Conservation (phyloP, 2,329 filamentous ascomycete species). For the Penicillium oxalicum region DNA sequence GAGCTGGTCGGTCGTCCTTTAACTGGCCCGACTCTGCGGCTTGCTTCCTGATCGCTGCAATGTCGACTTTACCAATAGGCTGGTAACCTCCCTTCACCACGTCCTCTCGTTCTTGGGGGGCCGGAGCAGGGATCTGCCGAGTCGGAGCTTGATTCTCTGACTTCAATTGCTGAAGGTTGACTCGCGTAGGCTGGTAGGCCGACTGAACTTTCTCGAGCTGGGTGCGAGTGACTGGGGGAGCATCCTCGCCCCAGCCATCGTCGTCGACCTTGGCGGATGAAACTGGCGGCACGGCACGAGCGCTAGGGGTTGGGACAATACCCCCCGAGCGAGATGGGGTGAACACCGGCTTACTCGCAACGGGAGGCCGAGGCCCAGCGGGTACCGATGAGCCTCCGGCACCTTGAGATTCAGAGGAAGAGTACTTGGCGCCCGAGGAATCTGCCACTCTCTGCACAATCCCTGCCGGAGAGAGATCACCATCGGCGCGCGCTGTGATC, state of each 20-base stretch:
- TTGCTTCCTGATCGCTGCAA: constrained; percentile 76
- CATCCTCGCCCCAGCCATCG: constrained; percentile 93
- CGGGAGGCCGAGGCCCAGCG: constrained; percentile 56
- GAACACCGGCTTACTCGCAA: constrained; percentile 86
- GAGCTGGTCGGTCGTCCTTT: constrained; percentile 70
- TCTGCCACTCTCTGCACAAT: constrained; percentile 93
- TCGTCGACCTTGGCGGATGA: constrained; percentile 58
- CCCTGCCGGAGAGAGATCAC: constrained; percentile 76
- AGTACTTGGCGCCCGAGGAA: constrained; percentile 92
- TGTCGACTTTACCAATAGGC: constrained; percentile 95
- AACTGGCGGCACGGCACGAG: constrained; percentile 45
- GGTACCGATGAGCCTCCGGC: constrained; percentile 33
- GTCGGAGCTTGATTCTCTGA: constrained; percentile 60
- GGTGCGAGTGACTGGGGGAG: constrained; percentile 79
- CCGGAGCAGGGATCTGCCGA: constrained; percentile 44
- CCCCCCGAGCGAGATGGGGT: constrained; percentile 63
- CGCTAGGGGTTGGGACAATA: constrained; percentile 58
- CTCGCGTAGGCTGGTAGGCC: constrained; percentile 91
- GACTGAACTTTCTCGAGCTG: constrained; percentile 87
- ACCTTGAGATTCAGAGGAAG: constrained; percentile 61
- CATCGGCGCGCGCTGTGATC: constrained; percentile 87
- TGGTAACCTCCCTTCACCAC: constrained; percentile 84
- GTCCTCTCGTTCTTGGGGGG: constrained; percentile 49
- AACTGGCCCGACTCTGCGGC: constrained; percentile 53
- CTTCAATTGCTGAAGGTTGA: constrained; percentile 82